These are phyloP conservation scores for Aspergillus sp. DNA, from an alignment of 2,329 filamentous ascomycete species.

Conservation along the genomic window DNA sequence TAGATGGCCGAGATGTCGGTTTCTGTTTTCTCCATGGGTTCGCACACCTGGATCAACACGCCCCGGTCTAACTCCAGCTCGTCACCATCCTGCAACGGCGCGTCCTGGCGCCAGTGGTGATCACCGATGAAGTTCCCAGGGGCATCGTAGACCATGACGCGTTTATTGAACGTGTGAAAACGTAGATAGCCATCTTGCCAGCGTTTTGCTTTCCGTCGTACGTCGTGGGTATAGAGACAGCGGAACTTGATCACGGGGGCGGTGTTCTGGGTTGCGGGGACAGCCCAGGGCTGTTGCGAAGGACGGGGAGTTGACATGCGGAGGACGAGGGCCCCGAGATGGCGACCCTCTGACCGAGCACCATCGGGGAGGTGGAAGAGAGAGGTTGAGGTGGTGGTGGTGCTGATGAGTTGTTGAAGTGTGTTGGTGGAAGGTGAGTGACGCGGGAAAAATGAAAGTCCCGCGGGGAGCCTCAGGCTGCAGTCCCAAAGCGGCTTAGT, in stretches of 20 bases:
- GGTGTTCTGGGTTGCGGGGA: slow-evolving; percentile 59
- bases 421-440: not conserved
- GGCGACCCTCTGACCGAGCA: slow-evolving; percentile 8
- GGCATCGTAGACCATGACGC: slow-evolving; percentile 87
- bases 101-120: slow-evolving; percentile 71
- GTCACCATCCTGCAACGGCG: slow-evolving; percentile 74
- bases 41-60: slow-evolving; percentile 76
- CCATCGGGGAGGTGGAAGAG: slow-evolving; percentile 11
- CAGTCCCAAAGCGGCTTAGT: not conserved
- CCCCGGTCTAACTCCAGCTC: slow-evolving; percentile 76
- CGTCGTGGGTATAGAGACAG: slow-evolving; percentile 84
- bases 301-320: slow-evolving; percentile 5
- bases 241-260: slow-evolving; percentile 77
- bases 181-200: slow-evolving; percentile 92
- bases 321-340: slow-evolving; percentile 9
- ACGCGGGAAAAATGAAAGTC: not conserved
- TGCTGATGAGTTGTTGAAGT: not conserved
- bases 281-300: slow-evolving; percentile 14
- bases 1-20: slow-evolving; percentile 77
- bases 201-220: slow-evolving; percentile 81
- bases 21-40: slow-evolving; percentile 68
- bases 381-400: not conserved
- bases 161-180: slow-evolving; percentile 87
- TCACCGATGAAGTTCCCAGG: slow-evolving; percentile 79
- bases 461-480: not conserved